Evolutionary conservation across 2,329 filamentous ascomycete species (phyloP).

Genomic region (Scopulariopsis brevicaulis): DNA sequence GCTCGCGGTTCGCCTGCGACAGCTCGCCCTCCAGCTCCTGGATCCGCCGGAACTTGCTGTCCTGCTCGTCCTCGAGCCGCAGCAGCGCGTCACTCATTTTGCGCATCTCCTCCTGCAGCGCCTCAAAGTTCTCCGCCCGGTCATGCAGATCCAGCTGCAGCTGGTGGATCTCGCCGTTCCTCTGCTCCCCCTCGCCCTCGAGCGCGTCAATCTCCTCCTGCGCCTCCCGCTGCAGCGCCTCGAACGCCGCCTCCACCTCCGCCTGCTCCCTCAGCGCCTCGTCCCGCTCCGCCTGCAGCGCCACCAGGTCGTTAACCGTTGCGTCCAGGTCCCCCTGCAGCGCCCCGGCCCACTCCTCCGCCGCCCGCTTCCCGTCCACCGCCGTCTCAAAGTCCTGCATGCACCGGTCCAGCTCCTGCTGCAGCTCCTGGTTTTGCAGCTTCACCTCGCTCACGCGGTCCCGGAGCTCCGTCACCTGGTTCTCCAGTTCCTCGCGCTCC

Average conservation of each 20-base stretch:
- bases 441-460: conserved; percentile 81
- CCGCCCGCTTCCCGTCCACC: conserved; percentile 48
- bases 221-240: conserved; percentile 48
- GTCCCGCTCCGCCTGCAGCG: conserved; percentile 73
- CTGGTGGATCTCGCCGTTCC: conserved; percentile 57
- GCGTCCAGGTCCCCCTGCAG: conserved; percentile 75
- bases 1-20: conserved; percentile 72
- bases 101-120: conserved; percentile 90
- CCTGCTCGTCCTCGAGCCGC: conserved; percentile 79
- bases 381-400: conserved; percentile 70
- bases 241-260: conserved; percentile 49
- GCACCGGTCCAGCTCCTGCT: conserved; percentile 69
- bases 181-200: conserved; percentile 62
- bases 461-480: conserved; percentile 68
- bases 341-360: conserved; percentile 44
- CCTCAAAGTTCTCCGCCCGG: conserved; percentile 75
- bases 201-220: conserved; percentile 56
- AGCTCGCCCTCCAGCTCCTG: conserved; percentile 76
- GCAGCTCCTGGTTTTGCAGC: conserved; percentile 80
- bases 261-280: conserved; percentile 61
- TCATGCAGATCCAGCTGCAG: conserved; percentile 63
- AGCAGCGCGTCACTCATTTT: conserved; percentile 80
- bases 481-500: conserved; percentile 79
- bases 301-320: conserved; percentile 68
- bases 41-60: conserved; percentile 66